Percentiles rank a stretch among this genome's conserved stretches.
Evolutionary conservation across 1,284 basidiomycete genomes (phyloP).

Genomic region (Thelephora terrestris): DNA sequence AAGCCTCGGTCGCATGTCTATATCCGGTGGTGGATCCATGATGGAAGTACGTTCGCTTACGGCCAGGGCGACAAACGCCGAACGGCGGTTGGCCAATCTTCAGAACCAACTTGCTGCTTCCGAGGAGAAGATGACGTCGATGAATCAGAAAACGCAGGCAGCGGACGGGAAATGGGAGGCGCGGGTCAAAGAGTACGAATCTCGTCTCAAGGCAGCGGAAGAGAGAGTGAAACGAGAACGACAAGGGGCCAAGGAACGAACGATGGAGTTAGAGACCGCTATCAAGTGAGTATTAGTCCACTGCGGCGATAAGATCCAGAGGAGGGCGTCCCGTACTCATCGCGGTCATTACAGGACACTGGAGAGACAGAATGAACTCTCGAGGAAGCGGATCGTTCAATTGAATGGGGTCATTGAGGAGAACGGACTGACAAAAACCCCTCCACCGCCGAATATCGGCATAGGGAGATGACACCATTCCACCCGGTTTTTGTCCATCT

Average conservation of each 20-base stretch:
- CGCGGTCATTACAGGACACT: slow-evolving; percentile 35
- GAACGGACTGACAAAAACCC: slow-evolving; percentile 24
- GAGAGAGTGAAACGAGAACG: slow-evolving; percentile 93
- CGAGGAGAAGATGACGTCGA: slow-evolving; percentile 72
- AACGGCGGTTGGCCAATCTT: slow-evolving; percentile 71
- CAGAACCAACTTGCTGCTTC: slow-evolving; percentile 74
- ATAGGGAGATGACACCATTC: neutral
- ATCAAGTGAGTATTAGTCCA: slow-evolving; percentile 41
- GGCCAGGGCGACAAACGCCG: slow-evolving; percentile 69
- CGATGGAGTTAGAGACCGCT: slow-evolving; percentile 57
- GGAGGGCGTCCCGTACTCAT: slow-evolving; percentile 7
- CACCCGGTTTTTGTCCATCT: neutral
- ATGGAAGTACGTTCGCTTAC: slow-evolving; percentile 65
- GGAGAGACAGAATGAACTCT: slow-evolving; percentile 60
- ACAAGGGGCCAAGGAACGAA: slow-evolving; percentile 87
- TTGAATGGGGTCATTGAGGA: slow-evolving; percentile 55
- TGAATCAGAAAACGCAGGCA: slow-evolving; percentile 57
- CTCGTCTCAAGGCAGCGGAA: slow-evolving; percentile 73
- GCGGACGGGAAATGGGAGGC: slow-evolving; percentile 89
- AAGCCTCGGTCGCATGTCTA: slow-evolving; percentile 47
- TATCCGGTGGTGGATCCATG: slow-evolving; percentile 46
- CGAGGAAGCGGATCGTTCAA: slow-evolving; percentile 57
- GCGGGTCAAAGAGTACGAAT: slow-evolving; percentile 85
- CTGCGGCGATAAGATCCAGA: too few relatives aligned
- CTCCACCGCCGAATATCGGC: slow-evolving; percentile 4